Conservation (phyloP, 441 rosid species). For the Biscutella laevigata region DNA sequence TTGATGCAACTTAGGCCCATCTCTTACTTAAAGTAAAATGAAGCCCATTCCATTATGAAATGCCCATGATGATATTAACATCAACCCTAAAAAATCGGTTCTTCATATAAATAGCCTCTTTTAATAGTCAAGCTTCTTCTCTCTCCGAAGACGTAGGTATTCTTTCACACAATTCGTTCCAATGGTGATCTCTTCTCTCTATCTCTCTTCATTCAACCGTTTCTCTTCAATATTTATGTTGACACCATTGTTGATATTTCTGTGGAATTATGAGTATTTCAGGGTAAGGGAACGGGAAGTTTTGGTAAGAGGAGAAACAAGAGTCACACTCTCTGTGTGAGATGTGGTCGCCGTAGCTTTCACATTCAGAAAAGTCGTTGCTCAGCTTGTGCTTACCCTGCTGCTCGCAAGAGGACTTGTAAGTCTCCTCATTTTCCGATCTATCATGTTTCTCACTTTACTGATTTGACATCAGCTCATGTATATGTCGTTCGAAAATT, state of each 20-base stretch:
- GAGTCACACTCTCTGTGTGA: conserved; percentile 47
- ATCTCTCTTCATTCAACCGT: not conserved
- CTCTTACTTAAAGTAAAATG: too few relatives aligned
- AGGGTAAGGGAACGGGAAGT: conserved; percentile 52
- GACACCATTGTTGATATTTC: not conserved
- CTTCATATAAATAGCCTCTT: conserved; percentile 4
- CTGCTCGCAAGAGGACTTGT: conserved; percentile 47
- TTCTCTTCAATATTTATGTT: not conserved
- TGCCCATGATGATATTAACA: not conserved
- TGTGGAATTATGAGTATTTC: conserved; percentile 1
- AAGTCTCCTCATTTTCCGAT: not conserved
- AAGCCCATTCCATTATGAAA: too few relatives aligned
- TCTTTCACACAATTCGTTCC: conserved; percentile 8
- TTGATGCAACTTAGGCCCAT: not conserved
- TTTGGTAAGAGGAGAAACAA: conserved; percentile 52
- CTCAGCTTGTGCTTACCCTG: conserved; percentile 43
- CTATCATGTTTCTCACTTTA: not conserved
- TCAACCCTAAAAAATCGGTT: conserved; percentile 20
- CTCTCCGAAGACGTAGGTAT: conserved; percentile 20
- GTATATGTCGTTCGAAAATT: too few relatives aligned
- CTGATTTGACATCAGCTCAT: too few relatives aligned
- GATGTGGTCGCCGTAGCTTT: conserved; percentile 55
- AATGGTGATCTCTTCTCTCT: conserved; percentile 15
- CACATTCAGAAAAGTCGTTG: conserved; percentile 57
- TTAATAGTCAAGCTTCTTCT: not conserved